Conservation (phyloP, 129 eudicot species). For the Gnaphalium uliginosum region DNA sequence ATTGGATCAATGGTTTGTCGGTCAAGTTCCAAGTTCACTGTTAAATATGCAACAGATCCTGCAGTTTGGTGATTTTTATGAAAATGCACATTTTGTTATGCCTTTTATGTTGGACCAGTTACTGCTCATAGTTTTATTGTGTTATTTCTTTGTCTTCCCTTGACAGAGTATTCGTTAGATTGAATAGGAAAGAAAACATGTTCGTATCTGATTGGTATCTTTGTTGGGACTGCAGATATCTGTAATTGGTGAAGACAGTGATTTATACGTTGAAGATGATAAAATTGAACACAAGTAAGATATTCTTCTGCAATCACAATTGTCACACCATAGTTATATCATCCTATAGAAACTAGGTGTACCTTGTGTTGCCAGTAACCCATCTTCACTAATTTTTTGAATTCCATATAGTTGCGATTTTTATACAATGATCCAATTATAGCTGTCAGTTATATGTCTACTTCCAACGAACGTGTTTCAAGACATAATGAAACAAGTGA, state of each 20-base stretch:
- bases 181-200: background rate
- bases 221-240: conserved; percentile 35
- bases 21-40: background rate
- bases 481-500: too few species aligned
- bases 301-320: conserved; percentile 6
- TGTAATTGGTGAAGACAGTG: conserved; percentile 30
- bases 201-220: conserved; percentile 30
- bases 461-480: too few species aligned
- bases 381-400: background rate
- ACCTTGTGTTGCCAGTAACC: background rate
- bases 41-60: background rate
- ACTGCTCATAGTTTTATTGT: background rate
- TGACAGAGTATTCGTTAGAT: background rate
- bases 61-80: background rate
- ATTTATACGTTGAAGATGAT: conserved; percentile 48
- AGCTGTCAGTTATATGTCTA: background rate
- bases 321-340: conserved; percentile 8
- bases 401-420: background rate
- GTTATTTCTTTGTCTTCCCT: conserved; percentile 5
- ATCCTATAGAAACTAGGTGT: background rate
- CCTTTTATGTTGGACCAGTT: background rate
- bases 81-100: background rate
- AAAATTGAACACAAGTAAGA: conserved; percentile 58
- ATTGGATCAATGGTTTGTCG: background rate
- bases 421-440: background rate